Percentiles rank a stretch among this genome's conserved stretches.
Evolutionary conservation across 164 flowering plant genomes (phyloP).

Genomic region (Protea cynaroides): DNA sequence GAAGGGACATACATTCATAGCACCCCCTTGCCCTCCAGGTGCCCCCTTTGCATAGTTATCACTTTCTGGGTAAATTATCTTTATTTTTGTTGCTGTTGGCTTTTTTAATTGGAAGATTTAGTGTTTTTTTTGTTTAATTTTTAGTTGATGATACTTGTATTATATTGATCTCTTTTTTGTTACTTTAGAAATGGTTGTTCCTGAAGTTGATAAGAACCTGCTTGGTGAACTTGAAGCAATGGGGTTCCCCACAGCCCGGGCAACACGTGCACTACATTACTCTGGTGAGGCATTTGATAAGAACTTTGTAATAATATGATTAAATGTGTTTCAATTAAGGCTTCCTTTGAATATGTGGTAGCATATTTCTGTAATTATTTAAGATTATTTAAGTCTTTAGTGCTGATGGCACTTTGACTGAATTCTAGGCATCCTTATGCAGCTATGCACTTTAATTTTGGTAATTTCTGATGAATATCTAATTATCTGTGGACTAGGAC

Average conservation of each 20-base stretch:
- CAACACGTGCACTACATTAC: constrained; percentile 82
- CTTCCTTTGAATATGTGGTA: not conserved
- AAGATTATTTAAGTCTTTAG: no score
- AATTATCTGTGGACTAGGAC: not conserved
- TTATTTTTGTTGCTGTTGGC: not conserved
- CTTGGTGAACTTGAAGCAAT: constrained; percentile 78
- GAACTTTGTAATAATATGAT: not conserved
- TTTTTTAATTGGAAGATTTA: not conserved
- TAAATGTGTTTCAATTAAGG: not conserved
- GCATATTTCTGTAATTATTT: not conserved
- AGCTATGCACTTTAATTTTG: not conserved
- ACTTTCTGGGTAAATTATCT: not conserved
- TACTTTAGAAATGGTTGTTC: constrained; percentile 75
- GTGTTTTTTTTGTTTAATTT: not conserved
- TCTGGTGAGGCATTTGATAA: constrained; percentile 48
- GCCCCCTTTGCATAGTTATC: not conserved
- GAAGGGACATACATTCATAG: no score
- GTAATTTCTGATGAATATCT: not conserved
- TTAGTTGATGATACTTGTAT: constrained; percentile 1
- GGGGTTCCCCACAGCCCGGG: constrained; percentile 83
- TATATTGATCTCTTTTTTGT: constrained; percentile 1
- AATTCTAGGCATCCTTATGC: not conserved
- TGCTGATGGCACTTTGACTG: not conserved
- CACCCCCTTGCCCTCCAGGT: no score
- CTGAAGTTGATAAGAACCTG: constrained; percentile 75